phyloP scores from a whole-genome alignment of 129 eudicot species.

The Centella asiatica region DNA sequence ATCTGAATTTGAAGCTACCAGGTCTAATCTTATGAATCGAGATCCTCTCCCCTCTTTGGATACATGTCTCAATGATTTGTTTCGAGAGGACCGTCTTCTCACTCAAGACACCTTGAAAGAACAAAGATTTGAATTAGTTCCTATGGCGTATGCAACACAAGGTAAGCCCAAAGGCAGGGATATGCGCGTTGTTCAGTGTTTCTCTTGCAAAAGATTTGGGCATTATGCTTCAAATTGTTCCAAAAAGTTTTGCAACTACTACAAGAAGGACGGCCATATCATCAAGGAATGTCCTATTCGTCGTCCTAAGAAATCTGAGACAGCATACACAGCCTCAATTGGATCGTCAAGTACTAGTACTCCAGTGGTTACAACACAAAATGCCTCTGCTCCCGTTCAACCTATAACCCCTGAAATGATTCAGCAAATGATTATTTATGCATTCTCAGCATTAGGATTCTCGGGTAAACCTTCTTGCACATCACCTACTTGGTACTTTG shows the following conservation, averaged over 20 bases:
- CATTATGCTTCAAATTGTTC: background rate
- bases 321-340: background rate
- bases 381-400: background rate
- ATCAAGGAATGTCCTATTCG: background rate
- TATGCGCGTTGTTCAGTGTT: background rate
- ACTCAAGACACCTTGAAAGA: slow-evolving; percentile 1
- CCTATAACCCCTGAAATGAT: background rate
- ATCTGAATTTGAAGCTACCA: slow-evolving; percentile 11
- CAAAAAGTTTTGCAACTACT: background rate
- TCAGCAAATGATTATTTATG: slow-evolving; percentile 12
- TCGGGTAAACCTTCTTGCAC: slow-evolving; percentile 1
- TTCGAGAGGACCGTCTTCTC: slow-evolving; percentile 16
- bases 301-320: slow-evolving; percentile 3
- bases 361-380: background rate
- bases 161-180: background rate
- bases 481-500: slow-evolving; percentile 4
- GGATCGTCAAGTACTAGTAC: background rate
- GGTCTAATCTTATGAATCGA: slow-evolving; percentile 17
- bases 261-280: background rate
- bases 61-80: slow-evolving; percentile 11
- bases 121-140: background rate
- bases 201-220: background rate
- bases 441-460: slow-evolving; percentile 5
- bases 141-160: background rate
- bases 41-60: slow-evolving; percentile 16